Evolutionary conservation across 2,329 filamentous ascomycete species (phyloP).

Genomic region (Cladosporium sp.): DNA sequence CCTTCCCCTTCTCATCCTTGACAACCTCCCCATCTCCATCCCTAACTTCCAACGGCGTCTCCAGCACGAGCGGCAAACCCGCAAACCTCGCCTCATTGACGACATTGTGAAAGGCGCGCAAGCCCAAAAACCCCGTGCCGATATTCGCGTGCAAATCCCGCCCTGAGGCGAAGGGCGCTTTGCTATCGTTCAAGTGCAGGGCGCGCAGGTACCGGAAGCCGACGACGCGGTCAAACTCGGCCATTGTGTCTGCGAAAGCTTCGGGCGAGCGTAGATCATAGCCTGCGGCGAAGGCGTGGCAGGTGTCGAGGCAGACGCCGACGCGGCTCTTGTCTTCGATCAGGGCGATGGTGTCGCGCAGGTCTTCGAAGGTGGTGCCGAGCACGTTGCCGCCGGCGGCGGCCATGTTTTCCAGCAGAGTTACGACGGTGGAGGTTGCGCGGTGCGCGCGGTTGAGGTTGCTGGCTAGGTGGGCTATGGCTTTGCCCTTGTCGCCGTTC

Average conservation of each 20-base stretch:
- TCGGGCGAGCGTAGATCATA: slow-evolving; percentile 79
- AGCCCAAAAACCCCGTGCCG: slow-evolving; percentile 86
- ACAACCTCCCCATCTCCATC: slow-evolving; percentile 57
- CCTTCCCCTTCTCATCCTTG: slow-evolving; percentile 41
- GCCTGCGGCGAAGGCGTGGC: slow-evolving; percentile 90
- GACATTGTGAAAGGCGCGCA: slow-evolving; percentile 85
- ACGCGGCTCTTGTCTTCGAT: slow-evolving; percentile 79
- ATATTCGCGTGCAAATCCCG: slow-evolving; percentile 95
- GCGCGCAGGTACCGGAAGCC: slow-evolving; percentile 77
- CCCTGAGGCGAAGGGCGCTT: slow-evolving; percentile 76
- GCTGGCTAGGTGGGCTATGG: slow-evolving; percentile 72
- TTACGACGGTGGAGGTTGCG: slow-evolving; percentile 68
- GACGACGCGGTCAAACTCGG: slow-evolving; percentile 71
- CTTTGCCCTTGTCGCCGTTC: slow-evolving; percentile 61
- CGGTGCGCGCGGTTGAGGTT: slow-evolving; percentile 79
- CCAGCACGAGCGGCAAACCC: slow-evolving; percentile 83
- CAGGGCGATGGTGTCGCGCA: slow-evolving; percentile 75
- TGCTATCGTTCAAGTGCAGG: slow-evolving; percentile 92
- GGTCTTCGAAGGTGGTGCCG: slow-evolving; percentile 78
- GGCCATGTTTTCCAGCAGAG: slow-evolving; percentile 94
- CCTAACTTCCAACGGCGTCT: slow-evolving; percentile 84
- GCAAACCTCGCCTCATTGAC: slow-evolving; percentile 78
- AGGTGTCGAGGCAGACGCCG: slow-evolving; percentile 94
- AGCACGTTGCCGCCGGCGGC: slow-evolving; percentile 81
- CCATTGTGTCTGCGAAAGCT: slow-evolving; percentile 68